Evolutionary conservation across 352 stramenopile genomes (phyloP).

Genomic region (Phytophthora pluvialis): DNA sequence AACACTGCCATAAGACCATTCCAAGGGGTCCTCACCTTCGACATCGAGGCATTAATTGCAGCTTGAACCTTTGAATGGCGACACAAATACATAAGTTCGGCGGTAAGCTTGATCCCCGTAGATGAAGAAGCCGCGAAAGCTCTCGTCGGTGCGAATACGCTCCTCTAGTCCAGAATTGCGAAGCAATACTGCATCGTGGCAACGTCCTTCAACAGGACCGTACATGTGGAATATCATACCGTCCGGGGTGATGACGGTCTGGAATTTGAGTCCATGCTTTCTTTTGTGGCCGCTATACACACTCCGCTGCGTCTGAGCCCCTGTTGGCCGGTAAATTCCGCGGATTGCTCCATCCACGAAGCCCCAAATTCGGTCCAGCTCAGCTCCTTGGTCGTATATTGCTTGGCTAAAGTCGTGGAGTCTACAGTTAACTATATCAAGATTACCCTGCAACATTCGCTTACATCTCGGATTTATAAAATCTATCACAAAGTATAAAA

Average conservation of each 20-base stretch:
- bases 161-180: not conserved
- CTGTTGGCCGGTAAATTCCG: not conserved
- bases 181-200: not conserved
- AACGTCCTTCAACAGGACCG: not conserved
- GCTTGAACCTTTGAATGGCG: not conserved
- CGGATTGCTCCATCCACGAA: not conserved
- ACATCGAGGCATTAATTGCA: too few relatives aligned
- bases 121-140: not conserved
- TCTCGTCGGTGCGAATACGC: not conserved
- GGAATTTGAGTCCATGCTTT: not conserved
- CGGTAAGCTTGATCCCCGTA: not conserved
- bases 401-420: not conserved
- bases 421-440: not conserved
- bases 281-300: not conserved
- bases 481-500: conserved; percentile 1
- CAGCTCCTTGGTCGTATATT: not conserved
- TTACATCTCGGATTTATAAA: not conserved
- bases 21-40: too few relatives aligned
- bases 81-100: not conserved
- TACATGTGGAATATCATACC: not conserved
- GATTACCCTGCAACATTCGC: not conserved
- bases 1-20: too few relatives aligned
- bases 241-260: not conserved
- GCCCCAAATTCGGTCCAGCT: not conserved
- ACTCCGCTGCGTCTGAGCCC: not conserved